Evolutionary conservation across 768 basidiomycete species (phyloP).

Genomic region (Boletus huronensis): DNA sequence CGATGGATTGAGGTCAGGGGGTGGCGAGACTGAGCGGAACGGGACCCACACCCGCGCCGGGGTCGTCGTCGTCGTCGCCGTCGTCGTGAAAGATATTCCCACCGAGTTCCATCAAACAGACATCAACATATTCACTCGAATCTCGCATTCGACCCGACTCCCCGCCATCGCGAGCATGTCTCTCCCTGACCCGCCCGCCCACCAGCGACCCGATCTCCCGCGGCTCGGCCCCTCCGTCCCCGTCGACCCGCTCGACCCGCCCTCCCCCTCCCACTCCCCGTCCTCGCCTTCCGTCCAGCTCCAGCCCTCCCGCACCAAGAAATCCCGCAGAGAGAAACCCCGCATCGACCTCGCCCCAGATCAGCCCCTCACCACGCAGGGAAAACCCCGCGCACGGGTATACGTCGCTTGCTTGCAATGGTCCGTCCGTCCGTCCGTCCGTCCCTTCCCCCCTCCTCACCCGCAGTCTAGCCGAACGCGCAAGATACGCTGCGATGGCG

Average conservation of each 20-base stretch:
- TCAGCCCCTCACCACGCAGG: slow-evolving; percentile 78
- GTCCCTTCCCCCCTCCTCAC: slow-evolving; percentile 1
- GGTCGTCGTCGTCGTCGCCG: neutral
- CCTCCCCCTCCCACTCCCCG: neutral
- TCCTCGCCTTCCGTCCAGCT: neutral
- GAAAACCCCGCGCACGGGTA: slow-evolving; percentile 70
- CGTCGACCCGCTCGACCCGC: neutral
- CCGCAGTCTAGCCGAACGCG: slow-evolving; percentile 54
- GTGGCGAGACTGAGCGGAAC: neutral
- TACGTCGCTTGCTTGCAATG: slow-evolving; percentile 80
- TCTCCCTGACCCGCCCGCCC: slow-evolving; percentile 7
- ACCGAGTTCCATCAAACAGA: slow-evolving; percentile 14
- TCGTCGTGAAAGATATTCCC: neutral
- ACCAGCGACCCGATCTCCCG: neutral
- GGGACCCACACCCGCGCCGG: neutral
- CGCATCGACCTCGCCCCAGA: slow-evolving; percentile 68
- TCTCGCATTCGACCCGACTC: neutral
- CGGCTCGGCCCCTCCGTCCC: neutral
- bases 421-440: no score
- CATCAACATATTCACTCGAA: slow-evolving; percentile 6
- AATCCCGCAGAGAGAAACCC: slow-evolving; percentile 51
- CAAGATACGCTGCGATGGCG: slow-evolving; percentile 82
- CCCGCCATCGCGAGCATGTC: slow-evolving; percentile 21
- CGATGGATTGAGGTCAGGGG: neutral
- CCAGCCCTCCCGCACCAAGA: slow-evolving; percentile 22